These are phyloP conservation scores for Pseudotsuga menziesii DNA, from an alignment of 75 land plant species.

Conservation along the genomic window DNA sequence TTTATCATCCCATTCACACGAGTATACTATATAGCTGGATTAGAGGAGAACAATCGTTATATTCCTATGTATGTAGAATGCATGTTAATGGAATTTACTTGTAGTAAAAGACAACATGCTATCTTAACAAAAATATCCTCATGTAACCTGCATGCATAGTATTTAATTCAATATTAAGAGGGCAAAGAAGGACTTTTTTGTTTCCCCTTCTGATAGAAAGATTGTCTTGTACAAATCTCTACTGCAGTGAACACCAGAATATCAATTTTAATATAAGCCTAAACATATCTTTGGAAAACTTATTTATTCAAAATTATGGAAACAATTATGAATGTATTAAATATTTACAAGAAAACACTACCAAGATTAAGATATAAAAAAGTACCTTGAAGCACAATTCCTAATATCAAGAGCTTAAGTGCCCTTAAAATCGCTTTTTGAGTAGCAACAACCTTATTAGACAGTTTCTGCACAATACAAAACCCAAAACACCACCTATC, in stretches of 20 bases:
- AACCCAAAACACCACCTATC: background rate
- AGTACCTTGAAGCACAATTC: constrained; percentile 69
- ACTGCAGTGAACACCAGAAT: background rate
- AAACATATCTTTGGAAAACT: background rate
- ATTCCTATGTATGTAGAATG: background rate
- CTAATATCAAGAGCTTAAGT: constrained; percentile 50
- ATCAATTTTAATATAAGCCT: background rate
- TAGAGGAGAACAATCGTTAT: background rate
- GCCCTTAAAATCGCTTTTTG: constrained; percentile 39
- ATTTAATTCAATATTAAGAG: background rate
- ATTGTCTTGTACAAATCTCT: background rate
- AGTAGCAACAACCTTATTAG: constrained; percentile 34
- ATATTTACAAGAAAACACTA: background rate
- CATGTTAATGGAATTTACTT: background rate
- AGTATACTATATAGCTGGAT: background rate
- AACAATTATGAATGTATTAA: background rate
- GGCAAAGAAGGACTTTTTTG: background rate
- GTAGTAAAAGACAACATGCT: background rate
- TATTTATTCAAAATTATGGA: constrained; percentile 3
- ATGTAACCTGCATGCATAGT: no score
- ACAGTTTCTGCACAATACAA: constrained; percentile 29
- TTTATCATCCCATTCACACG: background rate
- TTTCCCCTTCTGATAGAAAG: background rate
- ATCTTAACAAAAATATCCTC: background rate
- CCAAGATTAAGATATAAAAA: background rate